A percentile compares a stretch with the other conserved stretches of the same genome.
Conservation (phyloP, 352 stramenopile genomes). For the Globisporangium spinosum region DNA sequence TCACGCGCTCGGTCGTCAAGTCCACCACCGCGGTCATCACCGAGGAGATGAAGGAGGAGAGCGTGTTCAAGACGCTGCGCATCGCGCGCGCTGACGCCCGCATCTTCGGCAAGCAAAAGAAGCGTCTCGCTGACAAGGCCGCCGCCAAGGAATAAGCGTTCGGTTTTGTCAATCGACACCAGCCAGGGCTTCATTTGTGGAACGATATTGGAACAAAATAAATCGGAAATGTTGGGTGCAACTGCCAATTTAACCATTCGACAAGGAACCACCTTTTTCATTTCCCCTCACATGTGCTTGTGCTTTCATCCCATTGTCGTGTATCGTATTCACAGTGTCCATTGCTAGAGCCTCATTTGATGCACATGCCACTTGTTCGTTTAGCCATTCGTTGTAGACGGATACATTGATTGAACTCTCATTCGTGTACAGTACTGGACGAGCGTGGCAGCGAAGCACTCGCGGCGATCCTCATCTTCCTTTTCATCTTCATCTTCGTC, state of each 20-base stretch:
- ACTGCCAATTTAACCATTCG: conserved; percentile 17
- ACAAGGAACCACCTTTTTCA: conserved; percentile 13
- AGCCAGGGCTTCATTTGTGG: conserved; percentile 39
- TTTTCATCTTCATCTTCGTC: too few relatives aligned
- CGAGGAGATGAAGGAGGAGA: conserved; percentile 84
- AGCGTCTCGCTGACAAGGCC: conserved; percentile 87
- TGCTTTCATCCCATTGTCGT: neutral
- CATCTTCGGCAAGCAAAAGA: conserved; percentile 87
- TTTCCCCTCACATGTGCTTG: neutral
- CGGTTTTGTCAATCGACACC: conserved; percentile 14
- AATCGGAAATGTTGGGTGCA: conserved; percentile 28
- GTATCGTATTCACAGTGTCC: neutral
- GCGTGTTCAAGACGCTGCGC: conserved; percentile 80
- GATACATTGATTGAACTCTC: too few relatives aligned
- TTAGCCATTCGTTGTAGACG: neutral
- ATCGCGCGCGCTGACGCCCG: conserved; percentile 82
- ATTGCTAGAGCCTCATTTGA: neutral
- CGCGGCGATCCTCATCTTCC: too few relatives aligned
- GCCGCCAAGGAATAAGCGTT: conserved; percentile 73
- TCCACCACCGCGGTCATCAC: conserved; percentile 79
- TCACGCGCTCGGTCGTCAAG: conserved; percentile 72
- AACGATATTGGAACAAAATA: conserved; percentile 60
- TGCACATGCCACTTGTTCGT: neutral
- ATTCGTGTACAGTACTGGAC: too few relatives aligned
- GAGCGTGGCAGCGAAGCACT: too few relatives aligned